Percentiles rank a stretch among this genome's conserved stretches.
Evolutionary conservation across 208 protist genomes (phyloP).

Genomic region (Wallacemonas sp.): DNA sequence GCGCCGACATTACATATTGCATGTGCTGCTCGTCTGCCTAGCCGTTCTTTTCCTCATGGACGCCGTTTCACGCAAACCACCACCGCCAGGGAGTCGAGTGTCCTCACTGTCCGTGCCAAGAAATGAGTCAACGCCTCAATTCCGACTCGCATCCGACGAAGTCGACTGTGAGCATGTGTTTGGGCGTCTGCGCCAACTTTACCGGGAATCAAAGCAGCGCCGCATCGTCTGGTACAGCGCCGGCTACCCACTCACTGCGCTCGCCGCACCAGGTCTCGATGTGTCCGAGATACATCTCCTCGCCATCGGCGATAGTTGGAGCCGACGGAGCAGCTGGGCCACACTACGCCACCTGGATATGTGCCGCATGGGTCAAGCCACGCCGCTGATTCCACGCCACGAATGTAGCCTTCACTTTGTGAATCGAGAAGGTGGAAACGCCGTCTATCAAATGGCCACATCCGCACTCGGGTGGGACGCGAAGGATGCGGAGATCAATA

Average conservation of each 20-base stretch:
- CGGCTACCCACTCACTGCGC: neutral
- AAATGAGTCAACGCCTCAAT: too few species aligned
- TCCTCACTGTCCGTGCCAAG: too few species aligned
- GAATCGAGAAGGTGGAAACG: neutral
- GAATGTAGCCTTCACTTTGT: neutral
- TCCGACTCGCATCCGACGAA: too few species aligned
- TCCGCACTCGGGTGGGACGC: neutral
- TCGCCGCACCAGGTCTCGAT: neutral
- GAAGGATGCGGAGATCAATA: too few species aligned
- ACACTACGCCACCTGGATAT: neutral
- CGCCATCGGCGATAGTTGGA: constrained; percentile 5
- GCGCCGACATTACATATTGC: too few species aligned
- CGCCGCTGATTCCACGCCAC: neutral
- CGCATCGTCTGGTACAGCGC: neutral
- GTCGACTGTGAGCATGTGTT: too few species aligned
- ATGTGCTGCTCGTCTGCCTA: too few species aligned
- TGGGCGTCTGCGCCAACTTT: too few species aligned
- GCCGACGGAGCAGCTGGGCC: neutral
- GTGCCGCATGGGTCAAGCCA: neutral
- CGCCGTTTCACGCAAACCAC: too few species aligned
- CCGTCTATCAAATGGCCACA: neutral
- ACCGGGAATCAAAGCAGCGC: neutral
- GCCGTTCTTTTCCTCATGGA: too few species aligned
- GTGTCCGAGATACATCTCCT: neutral
- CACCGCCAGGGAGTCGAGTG: too few species aligned